phyloP scores from a whole-genome alignment of 495 filamentous ascomycete species.

The Pyrenopolyporus hunteri region DNA sequence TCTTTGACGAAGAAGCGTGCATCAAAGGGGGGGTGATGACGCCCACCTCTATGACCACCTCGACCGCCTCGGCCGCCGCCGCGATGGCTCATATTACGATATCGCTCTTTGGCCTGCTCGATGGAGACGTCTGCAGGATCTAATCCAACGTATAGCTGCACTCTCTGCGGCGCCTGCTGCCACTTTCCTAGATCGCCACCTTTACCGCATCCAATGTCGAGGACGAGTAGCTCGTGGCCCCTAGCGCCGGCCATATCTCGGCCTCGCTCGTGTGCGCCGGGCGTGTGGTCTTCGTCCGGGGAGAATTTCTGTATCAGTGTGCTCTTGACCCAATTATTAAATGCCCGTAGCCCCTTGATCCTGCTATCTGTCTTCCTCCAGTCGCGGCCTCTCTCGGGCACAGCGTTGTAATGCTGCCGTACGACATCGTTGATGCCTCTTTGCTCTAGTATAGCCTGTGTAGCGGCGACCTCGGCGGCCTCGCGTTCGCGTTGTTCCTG shows the following conservation, averaged over 20 bases:
- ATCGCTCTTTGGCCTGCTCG: slow-evolving; percentile 85
- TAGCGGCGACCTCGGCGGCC: slow-evolving; percentile 58
- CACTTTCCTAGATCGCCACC: slow-evolving; percentile 95
- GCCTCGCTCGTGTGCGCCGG: slow-evolving; percentile 60
- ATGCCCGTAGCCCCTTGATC: slow-evolving; percentile 91
- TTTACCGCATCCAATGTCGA: slow-evolving; percentile 96
- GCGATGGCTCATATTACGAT: slow-evolving; percentile 68
- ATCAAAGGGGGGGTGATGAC: slow-evolving; percentile 68
- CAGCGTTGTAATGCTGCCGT: slow-evolving; percentile 92
- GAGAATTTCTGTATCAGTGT: slow-evolving; percentile 96
- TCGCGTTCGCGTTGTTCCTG: slow-evolving; percentile 70
- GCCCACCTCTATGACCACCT: slow-evolving; percentile 51
- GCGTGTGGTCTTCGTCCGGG: slow-evolving; percentile 71
- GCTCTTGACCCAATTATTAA: slow-evolving; percentile 99
- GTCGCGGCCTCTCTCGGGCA: slow-evolving; percentile 86
- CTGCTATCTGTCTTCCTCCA: slow-evolving; percentile 92
- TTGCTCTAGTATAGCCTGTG: slow-evolving; percentile 43
- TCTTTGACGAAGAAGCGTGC: slow-evolving; percentile 87
- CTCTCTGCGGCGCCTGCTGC: slow-evolving; percentile 83
- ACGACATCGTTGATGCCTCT: slow-evolving; percentile 82
- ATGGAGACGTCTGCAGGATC: slow-evolving; percentile 93
- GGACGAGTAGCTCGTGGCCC: slow-evolving; percentile 69
- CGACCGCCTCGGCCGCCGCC: slow-evolving; percentile 61
- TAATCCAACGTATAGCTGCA: slow-evolving; percentile 88
- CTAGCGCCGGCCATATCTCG: slow-evolving; percentile 49